phyloP scores from a whole-genome alignment of 306 rosid species.

The Boehmeria nivea region DNA sequence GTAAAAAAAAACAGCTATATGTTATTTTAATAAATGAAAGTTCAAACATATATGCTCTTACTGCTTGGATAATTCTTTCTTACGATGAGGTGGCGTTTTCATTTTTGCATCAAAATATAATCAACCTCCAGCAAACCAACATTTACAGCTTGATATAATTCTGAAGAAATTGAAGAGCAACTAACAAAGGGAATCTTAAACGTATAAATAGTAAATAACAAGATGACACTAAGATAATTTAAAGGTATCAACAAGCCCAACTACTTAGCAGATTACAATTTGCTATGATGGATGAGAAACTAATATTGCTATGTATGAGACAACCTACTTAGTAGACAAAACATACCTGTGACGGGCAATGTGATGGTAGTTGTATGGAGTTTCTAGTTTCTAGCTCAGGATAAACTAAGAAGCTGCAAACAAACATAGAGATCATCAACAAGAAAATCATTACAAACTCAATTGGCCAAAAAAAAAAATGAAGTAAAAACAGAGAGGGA shows the following conservation, averaged over 20 bases:
- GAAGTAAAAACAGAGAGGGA: no score
- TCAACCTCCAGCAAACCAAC: neutral
- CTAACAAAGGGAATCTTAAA: no score
- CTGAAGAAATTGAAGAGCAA: no score
- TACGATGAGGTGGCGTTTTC: neutral
- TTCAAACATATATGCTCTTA: neutral
- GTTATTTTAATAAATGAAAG: no score
- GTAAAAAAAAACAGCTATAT: no score
- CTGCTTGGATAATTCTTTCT: no score
- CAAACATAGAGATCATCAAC: slow-evolving; percentile 16
- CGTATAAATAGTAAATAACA: neutral
- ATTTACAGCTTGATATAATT: no score
- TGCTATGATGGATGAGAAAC: no score
- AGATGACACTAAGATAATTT: neutral
- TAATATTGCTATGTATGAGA: neutral
- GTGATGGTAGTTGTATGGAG: slow-evolving; percentile 62
- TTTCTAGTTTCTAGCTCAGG: slow-evolving; percentile 94
- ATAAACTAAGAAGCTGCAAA: slow-evolving; percentile 72
- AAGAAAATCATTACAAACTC: slow-evolving; percentile 7
- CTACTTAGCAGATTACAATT: no score
- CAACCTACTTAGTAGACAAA: slow-evolving; percentile 14
- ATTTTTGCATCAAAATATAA: neutral
- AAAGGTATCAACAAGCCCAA: neutral
- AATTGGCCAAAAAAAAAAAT: no score
- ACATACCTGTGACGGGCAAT: slow-evolving; percentile 61